Evolutionary conservation across 2,329 filamentous ascomycete species (phyloP).

Genomic region (Aspergillus sp.): DNA sequence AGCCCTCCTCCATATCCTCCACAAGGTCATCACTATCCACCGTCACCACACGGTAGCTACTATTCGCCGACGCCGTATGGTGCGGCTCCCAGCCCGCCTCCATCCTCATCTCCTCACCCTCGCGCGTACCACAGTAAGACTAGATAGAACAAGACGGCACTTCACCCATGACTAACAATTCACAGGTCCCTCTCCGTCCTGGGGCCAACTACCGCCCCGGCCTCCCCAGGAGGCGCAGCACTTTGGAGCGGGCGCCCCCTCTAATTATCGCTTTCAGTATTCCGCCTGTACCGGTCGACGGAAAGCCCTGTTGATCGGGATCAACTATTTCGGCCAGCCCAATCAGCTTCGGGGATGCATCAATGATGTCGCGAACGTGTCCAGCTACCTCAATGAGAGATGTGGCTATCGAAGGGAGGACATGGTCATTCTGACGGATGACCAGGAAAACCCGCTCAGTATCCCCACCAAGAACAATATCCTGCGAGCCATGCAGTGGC

Average conservation of each 20-base stretch:
- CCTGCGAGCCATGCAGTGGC: constrained; percentile 92
- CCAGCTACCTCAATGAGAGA: constrained; percentile 75
- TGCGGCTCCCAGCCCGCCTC: constrained; percentile 14
- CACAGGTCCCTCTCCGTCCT: constrained; percentile 50
- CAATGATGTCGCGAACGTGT: constrained; percentile 98
- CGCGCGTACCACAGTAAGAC: constrained; percentile 17
- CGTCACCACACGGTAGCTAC: neutral
- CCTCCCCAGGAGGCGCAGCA: constrained; percentile 66
- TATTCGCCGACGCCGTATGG: constrained; percentile 8
- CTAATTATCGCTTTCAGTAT: constrained; percentile 84
- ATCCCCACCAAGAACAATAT: constrained; percentile 95
- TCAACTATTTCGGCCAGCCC: constrained; percentile 92
- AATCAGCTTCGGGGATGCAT: constrained; percentile 89
- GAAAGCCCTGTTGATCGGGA: constrained; percentile 87
- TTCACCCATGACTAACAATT: constrained; percentile 3
- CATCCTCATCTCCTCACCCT: constrained; percentile 7
- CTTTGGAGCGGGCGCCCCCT: constrained; percentile 78
- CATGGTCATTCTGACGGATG: constrained; percentile 95
- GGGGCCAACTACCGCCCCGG: constrained; percentile 59
- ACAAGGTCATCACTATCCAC: constrained; percentile 5
- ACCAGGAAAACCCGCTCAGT: constrained; percentile 96
- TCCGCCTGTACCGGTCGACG: constrained; percentile 83
- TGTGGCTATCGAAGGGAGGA: constrained; percentile 92
- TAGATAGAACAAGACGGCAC: neutral
- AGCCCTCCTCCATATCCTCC: neutral